Base-by-base conservation (phyloP, 73 alveolate species). In the Paramecium octaurelia region DNA sequence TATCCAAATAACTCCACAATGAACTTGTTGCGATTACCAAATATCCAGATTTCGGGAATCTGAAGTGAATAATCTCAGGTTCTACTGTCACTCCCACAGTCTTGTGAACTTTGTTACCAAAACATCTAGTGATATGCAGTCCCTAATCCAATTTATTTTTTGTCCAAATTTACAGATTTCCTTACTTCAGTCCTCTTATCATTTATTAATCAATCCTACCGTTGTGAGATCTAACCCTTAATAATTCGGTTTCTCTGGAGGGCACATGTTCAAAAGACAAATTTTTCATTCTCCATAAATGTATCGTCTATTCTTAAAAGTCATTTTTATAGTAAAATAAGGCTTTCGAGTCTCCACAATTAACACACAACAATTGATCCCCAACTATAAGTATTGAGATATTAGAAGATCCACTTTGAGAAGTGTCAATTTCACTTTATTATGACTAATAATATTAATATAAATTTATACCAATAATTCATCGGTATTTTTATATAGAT, bases 301-400 rank as follows among this genome's bases (percentile, higher is more conserved):
- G 84, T 27, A 64, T 31, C 27, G 46, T 31, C 27, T 27, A 34
- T 27, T 64, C 84, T 64, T 64, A 64, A 64, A 64, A 64, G 31
- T 64, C 84, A 64, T 64, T 64, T 64, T 64, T 64, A 64, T 64
- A 64, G 14, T 64, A 64, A 64, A 64, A 64, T 34, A 64, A 31
- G 11, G 84, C 84, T 64, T 64, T 64, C 1, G 84, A 64, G 27
- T 64, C 84, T 27, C 84, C 84, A 64, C 84, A 64, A 64, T 64
- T 64, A 1, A 64, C 12, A 64, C 84, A 31, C n/a, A 64, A 64
- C 14, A 64, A 31, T 34, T 64, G 46, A 64, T 64, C 84, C 3
- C 84, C 84, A 31, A 64, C 84, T 31, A 64, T 64, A 2, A 64
- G 10, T 27, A 64, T 12, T 64, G 84, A 64, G 23, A 64, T 27